Evolutionary conservation across 345 rosid species (phyloP).

Genomic region (Salix brachista): DNA sequence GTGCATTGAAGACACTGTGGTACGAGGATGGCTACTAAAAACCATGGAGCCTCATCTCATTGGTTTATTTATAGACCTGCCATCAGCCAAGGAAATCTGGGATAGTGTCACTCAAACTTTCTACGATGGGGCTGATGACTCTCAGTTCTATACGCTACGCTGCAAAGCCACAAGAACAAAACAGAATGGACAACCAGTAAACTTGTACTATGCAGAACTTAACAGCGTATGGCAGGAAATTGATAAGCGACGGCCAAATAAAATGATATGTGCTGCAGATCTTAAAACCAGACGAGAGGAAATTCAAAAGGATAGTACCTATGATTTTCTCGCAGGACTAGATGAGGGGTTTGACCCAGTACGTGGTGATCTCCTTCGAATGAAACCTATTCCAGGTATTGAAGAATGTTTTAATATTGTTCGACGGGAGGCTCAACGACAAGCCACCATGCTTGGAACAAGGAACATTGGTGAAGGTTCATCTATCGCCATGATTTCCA

Average conservation of each 20-base stretch:
- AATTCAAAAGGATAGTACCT: background rate
- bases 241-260: background rate
- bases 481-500: background rate
- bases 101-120: background rate
- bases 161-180: no score
- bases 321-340: background rate
- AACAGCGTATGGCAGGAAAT: background rate
- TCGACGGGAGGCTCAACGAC: background rate
- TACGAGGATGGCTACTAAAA: background rate
- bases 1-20: background rate
- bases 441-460: background rate
- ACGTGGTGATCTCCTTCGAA: background rate
- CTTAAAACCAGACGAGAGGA: background rate
- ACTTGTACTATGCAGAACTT: no score
- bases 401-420: background rate
- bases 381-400: background rate
- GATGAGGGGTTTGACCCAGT: background rate
- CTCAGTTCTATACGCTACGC: rapidly evolving
- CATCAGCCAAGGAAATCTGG: background rate
- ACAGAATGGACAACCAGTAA: rapidly evolving
- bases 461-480: background rate
- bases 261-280: background rate
- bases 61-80: background rate
- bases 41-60: background rate
- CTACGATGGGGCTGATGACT: background rate